Evolutionary conservation across 441 rosid genomes (phyloP).

Genomic region (Syzygium malaccense): DNA sequence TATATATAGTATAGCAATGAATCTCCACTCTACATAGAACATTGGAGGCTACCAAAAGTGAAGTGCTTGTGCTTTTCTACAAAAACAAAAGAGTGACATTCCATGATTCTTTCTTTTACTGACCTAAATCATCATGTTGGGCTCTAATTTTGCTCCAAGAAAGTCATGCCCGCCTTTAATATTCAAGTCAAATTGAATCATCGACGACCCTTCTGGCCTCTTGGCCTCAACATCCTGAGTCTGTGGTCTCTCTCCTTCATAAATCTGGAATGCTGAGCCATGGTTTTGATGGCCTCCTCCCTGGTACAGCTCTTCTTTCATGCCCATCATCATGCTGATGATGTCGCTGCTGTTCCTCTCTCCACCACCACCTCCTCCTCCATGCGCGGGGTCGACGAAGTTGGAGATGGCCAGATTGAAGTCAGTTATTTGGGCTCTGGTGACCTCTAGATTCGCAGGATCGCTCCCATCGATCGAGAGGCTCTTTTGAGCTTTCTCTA

Average conservation of each 20-base stretch:
- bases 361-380: conserved; percentile 21
- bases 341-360: not conserved
- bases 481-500: conserved; percentile 61
- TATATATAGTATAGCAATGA: not conserved
- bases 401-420: conserved; percentile 41
- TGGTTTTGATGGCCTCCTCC: not conserved
- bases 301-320: not conserved
- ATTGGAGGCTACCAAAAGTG: not conserved
- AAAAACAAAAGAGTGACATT: not conserved
- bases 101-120: not conserved
- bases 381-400: conserved; percentile 16
- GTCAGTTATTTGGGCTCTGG: conserved; percentile 26
- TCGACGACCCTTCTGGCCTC: conserved; percentile 21
- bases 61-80: not conserved
- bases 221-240: conserved; percentile 14
- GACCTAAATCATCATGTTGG: conserved; percentile 24
- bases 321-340: not conserved
- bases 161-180: conserved; percentile 34
- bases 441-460: conserved; percentile 15
- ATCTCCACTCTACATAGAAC: not conserved
- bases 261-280: conserved; percentile 11
- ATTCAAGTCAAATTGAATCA: conserved; percentile 48
- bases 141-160: conserved; percentile 28
- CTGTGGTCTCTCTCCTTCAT: conserved; percentile 7
- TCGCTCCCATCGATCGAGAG: conserved; percentile 21